Percentiles rank a stretch among this genome's conserved stretches.
phyloP scores from a whole-genome alignment of 1,284 basidiomycete genomes.

The Rhodotorula sp. region DNA sequence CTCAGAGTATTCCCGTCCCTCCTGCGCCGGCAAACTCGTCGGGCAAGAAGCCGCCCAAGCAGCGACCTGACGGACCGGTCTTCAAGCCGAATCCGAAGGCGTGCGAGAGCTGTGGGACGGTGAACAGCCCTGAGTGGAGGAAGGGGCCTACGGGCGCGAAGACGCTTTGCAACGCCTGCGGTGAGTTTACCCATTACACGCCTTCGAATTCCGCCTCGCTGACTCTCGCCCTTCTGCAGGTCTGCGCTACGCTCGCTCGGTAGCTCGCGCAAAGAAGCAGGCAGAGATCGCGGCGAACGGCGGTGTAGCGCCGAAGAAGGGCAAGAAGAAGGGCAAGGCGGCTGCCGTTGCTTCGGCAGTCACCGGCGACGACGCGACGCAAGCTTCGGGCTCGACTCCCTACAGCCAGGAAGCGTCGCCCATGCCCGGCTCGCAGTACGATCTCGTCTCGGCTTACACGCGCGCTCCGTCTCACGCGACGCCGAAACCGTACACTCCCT shows the following conservation, averaged over 20 bases:
- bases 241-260: slow-evolving; percentile 34
- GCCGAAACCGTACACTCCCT: slow-evolving; percentile 29
- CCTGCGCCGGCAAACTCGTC: slow-evolving; percentile 10
- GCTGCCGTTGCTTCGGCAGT: neutral
- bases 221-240: slow-evolving; percentile 4
- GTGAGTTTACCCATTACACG: slow-evolving; percentile 57
- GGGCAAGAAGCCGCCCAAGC: slow-evolving; percentile 53
- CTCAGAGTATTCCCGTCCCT: neutral
- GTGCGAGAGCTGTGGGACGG: slow-evolving; percentile 79
- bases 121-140: slow-evolving; percentile 88
- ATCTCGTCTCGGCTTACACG: slow-evolving; percentile 5
- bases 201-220: neutral
- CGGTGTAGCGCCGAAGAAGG: neutral
- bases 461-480: neutral
- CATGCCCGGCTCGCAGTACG: slow-evolving; percentile 1
- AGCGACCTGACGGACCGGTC: slow-evolving; percentile 26
- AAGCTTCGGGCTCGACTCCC: too few species aligned
- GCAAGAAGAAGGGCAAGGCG: slow-evolving; percentile 16
- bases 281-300: slow-evolving; percentile 28
- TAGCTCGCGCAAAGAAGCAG: slow-evolving; percentile 31
- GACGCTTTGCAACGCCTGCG: slow-evolving; percentile 78
- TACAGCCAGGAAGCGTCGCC: neutral
- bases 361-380: too few species aligned
- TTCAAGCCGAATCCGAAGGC: slow-evolving; percentile 61
- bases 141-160: slow-evolving; percentile 80